Conservation (phyloP, 345 rosid species). For the Luvunga scandens region DNA sequence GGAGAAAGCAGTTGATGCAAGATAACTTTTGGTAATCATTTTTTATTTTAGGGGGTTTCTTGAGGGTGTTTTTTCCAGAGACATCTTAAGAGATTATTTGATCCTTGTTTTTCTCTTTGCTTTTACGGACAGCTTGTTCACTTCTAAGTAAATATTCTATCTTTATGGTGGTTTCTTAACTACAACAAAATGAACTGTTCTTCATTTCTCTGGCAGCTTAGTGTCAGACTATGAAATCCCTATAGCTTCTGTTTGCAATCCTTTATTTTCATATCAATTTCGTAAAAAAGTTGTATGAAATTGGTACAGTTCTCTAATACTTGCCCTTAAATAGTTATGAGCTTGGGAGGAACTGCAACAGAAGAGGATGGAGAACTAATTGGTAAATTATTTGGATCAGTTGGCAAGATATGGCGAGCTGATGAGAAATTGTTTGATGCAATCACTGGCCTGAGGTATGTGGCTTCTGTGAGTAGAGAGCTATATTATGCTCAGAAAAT, state of each 20-base stretch:
- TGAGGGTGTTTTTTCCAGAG: neutral
- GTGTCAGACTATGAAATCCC: neutral
- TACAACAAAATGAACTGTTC: neutral
- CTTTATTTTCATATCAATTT: constrained; percentile 4
- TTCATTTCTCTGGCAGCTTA: neutral
- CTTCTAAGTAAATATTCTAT: neutral
- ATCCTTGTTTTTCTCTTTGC: neutral
- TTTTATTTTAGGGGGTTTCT: neutral
- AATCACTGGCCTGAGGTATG: constrained; percentile 84
- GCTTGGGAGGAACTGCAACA: constrained; percentile 74
- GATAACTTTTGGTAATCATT: neutral
- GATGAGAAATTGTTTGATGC: constrained; percentile 91
- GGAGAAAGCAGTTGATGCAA: neutral
- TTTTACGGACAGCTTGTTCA: neutral
- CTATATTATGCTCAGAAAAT: neutral
- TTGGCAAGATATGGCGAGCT: constrained; percentile 85
- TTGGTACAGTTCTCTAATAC: constrained; percentile 4
- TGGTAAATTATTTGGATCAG: constrained; percentile 64
- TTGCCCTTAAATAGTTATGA: constrained; percentile 46
- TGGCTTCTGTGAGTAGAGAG: neutral
- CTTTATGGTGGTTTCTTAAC: neutral
- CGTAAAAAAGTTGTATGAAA: constrained; percentile 2
- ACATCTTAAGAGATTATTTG: neutral
- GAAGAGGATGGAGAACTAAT: constrained; percentile 76
- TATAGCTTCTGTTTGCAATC: neutral